A percentile compares a stretch with the other conserved stretches of the same genome.
Evolutionary conservation across 208 protist species (phyloP).

Genomic region (Leishmania tropica): DNA sequence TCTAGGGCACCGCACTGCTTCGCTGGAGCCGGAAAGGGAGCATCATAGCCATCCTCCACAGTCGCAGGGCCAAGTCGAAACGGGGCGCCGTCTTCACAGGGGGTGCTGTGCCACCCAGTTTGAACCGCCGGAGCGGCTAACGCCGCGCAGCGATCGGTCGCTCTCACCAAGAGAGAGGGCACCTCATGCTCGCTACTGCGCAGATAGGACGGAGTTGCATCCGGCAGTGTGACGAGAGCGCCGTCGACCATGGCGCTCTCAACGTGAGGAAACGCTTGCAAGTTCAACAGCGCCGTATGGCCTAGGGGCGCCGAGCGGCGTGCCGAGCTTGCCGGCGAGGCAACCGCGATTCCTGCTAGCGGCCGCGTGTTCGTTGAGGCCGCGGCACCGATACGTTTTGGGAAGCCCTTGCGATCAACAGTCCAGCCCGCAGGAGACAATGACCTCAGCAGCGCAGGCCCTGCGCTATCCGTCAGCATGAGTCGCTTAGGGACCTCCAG

Average conservation of each 20-base stretch:
- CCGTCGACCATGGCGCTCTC: not conserved
- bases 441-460: not conserved
- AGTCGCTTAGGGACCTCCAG: slow-evolving; percentile 51
- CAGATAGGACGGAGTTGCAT: slow-evolving; percentile 11
- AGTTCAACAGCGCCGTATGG: not conserved
- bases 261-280: not conserved
- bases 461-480: slow-evolving; percentile 38
- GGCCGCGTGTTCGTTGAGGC: not conserved
- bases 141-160: not conserved
- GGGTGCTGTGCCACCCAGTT: not conserved
- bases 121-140: not conserved
- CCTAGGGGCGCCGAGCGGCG: not conserved
- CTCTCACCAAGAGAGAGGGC: not conserved
- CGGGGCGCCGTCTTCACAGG: not conserved
- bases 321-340: not conserved
- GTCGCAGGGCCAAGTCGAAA: slow-evolving; percentile 4
- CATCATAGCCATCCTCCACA: not conserved
- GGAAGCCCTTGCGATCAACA: slow-evolving; percentile 23
- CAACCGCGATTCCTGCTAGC: not conserved
- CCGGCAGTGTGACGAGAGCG: slow-evolving; percentile 9
- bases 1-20: not conserved
- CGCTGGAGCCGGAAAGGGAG: not conserved
- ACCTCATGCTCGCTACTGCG: not conserved
- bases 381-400: slow-evolving; percentile 6
- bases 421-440: slow-evolving; percentile 5